A percentile compares a stretch with the other conserved stretches of the same genome.
phyloP scores from a whole-genome alignment of 2,329 filamentous ascomycete species.

The Aureobasidium musti region DNA sequence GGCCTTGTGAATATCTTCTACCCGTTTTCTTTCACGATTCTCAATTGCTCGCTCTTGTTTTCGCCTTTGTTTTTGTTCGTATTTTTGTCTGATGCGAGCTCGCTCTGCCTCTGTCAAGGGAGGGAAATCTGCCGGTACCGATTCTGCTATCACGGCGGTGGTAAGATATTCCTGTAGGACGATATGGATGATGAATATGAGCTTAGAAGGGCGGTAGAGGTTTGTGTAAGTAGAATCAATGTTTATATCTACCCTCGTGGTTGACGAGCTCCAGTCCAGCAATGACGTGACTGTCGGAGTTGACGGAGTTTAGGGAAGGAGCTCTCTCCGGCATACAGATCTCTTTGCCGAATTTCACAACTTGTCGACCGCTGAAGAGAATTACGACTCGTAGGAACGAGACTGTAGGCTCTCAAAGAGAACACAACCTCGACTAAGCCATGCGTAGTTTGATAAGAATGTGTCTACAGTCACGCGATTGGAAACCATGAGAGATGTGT shows the following conservation, averaged over 20 bases:
- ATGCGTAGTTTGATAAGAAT: not conserved
- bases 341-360: not conserved
- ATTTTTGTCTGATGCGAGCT: too few relatives aligned
- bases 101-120: too few relatives aligned
- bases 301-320: slow-evolving; percentile 7
- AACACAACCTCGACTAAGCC: not conserved
- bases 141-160: not conserved
- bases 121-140: too few relatives aligned
- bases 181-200: not conserved
- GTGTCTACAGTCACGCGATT: not conserved
- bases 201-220: not conserved
- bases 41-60: not conserved
- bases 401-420: too few relatives aligned
- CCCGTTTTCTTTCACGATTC: not conserved
- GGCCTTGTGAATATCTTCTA: not conserved
- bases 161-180: not conserved
- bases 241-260: slow-evolving; percentile 19
- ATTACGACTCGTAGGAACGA: too few relatives aligned
- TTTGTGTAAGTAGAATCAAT: not conserved
- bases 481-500: not conserved
- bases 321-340: slow-evolving; percentile 2
- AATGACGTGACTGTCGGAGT: slow-evolving; percentile 20
- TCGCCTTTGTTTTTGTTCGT: not conserved
- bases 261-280: not conserved
- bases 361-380: too few relatives aligned